These are phyloP conservation scores for Hygrocybe punicea DNA, from an alignment of 768 basidiomycete genomes.

Conservation along the genomic window DNA sequence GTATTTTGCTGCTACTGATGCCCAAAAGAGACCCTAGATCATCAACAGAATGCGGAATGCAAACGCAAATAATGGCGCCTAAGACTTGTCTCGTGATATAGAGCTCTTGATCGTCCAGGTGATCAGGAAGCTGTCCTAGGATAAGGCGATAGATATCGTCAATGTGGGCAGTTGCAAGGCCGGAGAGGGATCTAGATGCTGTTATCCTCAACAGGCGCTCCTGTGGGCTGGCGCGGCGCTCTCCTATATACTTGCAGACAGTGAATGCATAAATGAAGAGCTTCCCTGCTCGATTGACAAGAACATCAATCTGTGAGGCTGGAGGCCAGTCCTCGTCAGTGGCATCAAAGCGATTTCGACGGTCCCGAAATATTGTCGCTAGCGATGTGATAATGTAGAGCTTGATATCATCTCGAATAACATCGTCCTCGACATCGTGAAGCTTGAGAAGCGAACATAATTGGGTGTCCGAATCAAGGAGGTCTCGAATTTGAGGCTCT, in stretches of 20 bases:
- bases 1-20: background rate
- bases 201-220: background rate
- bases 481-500: background rate
- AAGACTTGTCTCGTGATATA: background rate
- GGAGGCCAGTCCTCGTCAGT: slow-evolving; percentile 15
- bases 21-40: background rate
- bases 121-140: background rate
- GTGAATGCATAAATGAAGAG: slow-evolving; percentile 24
- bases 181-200: background rate
- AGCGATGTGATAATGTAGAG: background rate
- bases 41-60: background rate
- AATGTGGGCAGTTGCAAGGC: background rate
- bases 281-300: slow-evolving; percentile 10
- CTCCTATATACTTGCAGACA: slow-evolving; percentile 16
- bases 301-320: background rate
- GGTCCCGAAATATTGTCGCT: background rate
- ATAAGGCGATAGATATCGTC: background rate
- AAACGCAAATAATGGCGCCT: background rate
- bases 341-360: background rate
- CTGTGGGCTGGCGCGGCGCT: background rate
- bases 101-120: background rate
- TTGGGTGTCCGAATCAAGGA: background rate
- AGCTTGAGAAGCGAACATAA: background rate
- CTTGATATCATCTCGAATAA: background rate
- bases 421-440: background rate